These are phyloP conservation scores for Candida manassasensis DNA, from an alignment of 805 yeast genomes.

Conservation along the genomic window DNA sequence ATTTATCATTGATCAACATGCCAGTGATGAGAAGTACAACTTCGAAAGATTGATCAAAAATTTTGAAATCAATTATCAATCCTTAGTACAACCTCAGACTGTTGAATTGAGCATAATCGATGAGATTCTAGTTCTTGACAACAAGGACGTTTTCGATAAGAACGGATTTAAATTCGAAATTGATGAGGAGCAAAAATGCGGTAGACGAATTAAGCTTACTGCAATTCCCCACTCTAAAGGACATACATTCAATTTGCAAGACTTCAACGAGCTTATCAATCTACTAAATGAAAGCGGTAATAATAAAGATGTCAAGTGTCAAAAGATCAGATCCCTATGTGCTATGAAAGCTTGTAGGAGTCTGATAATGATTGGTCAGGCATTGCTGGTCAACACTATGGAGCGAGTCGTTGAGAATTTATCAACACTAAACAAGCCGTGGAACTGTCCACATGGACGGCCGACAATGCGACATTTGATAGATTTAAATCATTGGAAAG, in stretches of 20 bases:
- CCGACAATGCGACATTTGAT: conserved; percentile 93
- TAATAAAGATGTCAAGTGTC: conserved; percentile 46
- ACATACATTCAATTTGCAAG: conserved; percentile 59
- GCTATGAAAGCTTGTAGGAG: conserved; percentile 95
- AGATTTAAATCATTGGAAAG: conserved; percentile 37
- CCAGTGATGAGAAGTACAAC: conserved; percentile 92
- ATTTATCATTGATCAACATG: conserved; percentile 94
- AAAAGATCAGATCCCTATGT: conserved; percentile 76
- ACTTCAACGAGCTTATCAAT: conserved; percentile 75
- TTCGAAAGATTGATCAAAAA: conserved; percentile 62
- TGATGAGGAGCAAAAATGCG: conserved; percentile 50
- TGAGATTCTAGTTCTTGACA: conserved; percentile 64
- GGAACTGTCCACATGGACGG: conserved; percentile 97
- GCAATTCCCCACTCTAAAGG: conserved; percentile 74
- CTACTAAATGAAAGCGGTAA: conserved; percentile 31
- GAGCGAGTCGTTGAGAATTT: conserved; percentile 59
- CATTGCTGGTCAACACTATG: conserved; percentile 61
- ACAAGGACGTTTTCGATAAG: conserved; percentile 49
- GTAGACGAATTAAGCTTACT: conserved; percentile 47
- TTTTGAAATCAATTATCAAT: conserved; percentile 56
- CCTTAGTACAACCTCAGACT: conserved; percentile 53
- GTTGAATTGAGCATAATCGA: conserved; percentile 75
- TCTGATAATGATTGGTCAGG: conserved; percentile 90
- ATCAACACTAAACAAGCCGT: conserved; percentile 78
- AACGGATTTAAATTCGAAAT: conserved; percentile 73